Evolutionary conservation across 164 flowering plant genomes (phyloP), one percentile per base, ranked within the genome.

Genomic region (Echeveria elegans): DNA sequence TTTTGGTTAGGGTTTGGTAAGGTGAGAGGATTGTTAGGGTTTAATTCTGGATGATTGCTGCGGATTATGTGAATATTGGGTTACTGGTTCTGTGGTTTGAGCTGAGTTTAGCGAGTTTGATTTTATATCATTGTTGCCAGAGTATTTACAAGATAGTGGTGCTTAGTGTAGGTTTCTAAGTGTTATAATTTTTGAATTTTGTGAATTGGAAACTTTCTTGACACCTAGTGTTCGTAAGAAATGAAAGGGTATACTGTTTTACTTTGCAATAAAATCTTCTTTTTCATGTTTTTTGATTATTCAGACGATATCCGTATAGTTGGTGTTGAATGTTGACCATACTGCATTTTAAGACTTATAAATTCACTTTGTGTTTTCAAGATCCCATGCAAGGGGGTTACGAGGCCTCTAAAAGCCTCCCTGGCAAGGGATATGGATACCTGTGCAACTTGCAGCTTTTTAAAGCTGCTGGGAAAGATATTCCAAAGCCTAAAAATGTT

Each of bases 381-480:
- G 96, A 77, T 77, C 72, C 77, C 19, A 79, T 87, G 83, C 90
- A 83, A 64, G 81, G 68, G 76, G 72, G 70, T 77, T 80, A 73
- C 67, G 90, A 81, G 88, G 92, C 88, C 79, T 77, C 91, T 19
- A 72, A 73, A 70, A 79, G 88, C 83, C 83, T 79, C 68, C 87
- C 80, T 63, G 73, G 38, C 40, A 80, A 77, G 65, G 82, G 72
- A 65, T 43, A 43, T 43, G 47, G n/a, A 14, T 74, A 77, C 71
- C 80, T 83, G 45, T 78, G 53, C 74, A 77, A 71, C 30, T 66
- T 77, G 52, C 80, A 78, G 60, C 34, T 26, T 29, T 11, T 26
- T 56, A 56, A 56, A 56, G 12, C 32, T 56, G 32, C 28, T 28
- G 71, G 38, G 6, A 78, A 85, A 75, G 82, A 77, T 21, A 60